Conservation (phyloP, 352 stramenopile species). For the Phytophthora tubulina region DNA sequence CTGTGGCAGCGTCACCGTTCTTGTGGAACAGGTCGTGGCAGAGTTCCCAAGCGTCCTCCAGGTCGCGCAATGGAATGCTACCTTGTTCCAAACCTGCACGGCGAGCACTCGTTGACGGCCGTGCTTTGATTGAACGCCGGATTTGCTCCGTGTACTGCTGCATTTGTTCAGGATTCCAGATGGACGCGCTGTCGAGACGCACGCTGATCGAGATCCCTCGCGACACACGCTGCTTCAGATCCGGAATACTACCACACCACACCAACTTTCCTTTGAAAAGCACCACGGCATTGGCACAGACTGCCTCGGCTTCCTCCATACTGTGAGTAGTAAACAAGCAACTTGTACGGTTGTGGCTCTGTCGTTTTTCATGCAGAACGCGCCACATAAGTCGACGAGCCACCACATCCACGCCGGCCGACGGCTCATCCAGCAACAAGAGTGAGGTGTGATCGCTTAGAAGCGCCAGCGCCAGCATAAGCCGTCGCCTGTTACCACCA, state of each 20-base stretch:
- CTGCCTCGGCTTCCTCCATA: constrained; percentile 87
- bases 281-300: constrained; percentile 85
- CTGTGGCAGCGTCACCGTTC: constrained; percentile 24
- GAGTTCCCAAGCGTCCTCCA: constrained; percentile 64
- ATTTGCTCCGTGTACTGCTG: constrained; percentile 59
- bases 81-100: constrained; percentile 30
- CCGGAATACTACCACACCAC: constrained; percentile 81
- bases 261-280: constrained; percentile 77
- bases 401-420: constrained; percentile 83
- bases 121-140: constrained; percentile 36
- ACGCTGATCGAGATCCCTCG: constrained; percentile 79
- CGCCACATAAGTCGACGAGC: constrained; percentile 84
- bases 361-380: constrained; percentile 69
- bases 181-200: constrained; percentile 52
- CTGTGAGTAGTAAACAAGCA: constrained; percentile 90
- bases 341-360: constrained; percentile 55
- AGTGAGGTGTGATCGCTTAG: constrained; percentile 72
- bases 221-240: constrained; percentile 79
- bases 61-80: constrained; percentile 45
- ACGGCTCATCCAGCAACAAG: constrained; percentile 85
- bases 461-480: constrained; percentile 83
- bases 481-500: constrained; percentile 81
- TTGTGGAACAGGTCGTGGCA: constrained; percentile 52
- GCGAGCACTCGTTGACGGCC: constrained; percentile 11
- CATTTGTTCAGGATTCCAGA: constrained; percentile 57